Base-by-base conservation (phyloP, 257 asterid species). In the Nicotiana otophora region DNA sequence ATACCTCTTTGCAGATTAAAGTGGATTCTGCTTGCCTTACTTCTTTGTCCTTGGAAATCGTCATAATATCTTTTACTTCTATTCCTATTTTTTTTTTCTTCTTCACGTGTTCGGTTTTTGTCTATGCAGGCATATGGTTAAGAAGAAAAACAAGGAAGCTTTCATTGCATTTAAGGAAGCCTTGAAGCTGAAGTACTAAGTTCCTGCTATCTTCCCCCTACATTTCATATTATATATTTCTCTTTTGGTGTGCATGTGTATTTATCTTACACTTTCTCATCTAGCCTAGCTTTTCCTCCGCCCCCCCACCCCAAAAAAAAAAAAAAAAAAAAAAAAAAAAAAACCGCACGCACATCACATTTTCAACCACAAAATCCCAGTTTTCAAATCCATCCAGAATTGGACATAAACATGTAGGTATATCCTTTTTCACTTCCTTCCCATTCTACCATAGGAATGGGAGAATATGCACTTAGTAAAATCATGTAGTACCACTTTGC, bases 121-220 rank as follows among this genome's bases (percentile, higher is more conserved):
- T 19, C 26, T 39, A 1, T 80, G 81, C 85, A 85, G 87, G 85
- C 99, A 96, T 78, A 92, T 89, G 98, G 83, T 93, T 20, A 96
- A 94, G 84, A 91, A 92, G 90, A 90, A 89, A 87, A 93, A 82
- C 86, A 94, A 91, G 87, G 97, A 92, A 87, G 82, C 99, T 67
- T 94, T 92, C 83, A 87, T 96, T 86, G 99, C 99, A n/a, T 94
- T 96, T 78, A 94, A 90, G 92, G 98, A 96, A 86, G 99, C 99
- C 14, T 84, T 96, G 68, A 96, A 96, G 86, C 88, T 90, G 88
- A 96, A 96, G 87, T 85, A 75, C 46, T 51, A 26, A 14, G 15
- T 51, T 75, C 80, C 26, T 51, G 9, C 63, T 28, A 53, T 64
- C 58, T 63, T 55, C 60, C 20, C 74, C 75, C 81, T 28, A 15